These are phyloP conservation scores for Solanum chacoense DNA, from an alignment of 305 asterid species.

Conservation along the genomic window DNA sequence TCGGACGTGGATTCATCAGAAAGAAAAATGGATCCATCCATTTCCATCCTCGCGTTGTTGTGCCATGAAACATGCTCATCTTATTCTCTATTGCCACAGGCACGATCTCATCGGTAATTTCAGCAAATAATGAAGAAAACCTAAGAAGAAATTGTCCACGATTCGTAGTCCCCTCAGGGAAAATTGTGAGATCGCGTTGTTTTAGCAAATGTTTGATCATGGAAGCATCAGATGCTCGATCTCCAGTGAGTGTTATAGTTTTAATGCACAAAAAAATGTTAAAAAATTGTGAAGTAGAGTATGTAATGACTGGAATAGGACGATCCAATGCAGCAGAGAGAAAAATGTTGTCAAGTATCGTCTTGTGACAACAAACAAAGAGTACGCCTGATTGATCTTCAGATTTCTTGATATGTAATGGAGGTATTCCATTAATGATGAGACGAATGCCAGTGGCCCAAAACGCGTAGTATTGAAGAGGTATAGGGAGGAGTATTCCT, in stretches of 20 bases:
- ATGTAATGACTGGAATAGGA: neutral
- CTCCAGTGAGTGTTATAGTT: neutral
- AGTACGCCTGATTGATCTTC: neutral
- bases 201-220: neutral
- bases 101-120: slow-evolving; percentile 1
- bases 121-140: slow-evolving; percentile 16
- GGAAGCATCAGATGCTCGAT: neutral
- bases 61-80: neutral
- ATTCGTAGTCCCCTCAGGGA: slow-evolving; percentile 15
- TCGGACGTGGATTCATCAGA: neutral
- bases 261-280: slow-evolving; percentile 1
- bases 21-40: neutral
- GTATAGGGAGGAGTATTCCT: neutral
- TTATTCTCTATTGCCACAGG: neutral
- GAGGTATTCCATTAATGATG: slow-evolving; percentile 2
- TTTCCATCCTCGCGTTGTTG: neutral
- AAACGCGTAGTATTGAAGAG: neutral
- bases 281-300: slow-evolving; percentile 3
- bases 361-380: slow-evolving; percentile 14
- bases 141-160: slow-evolving; percentile 12
- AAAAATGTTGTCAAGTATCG: neutral
- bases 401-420: neutral
- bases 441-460: neutral
- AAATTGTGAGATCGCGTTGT: neutral
- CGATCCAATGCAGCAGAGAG: neutral